Evolutionary conservation across 495 filamentous ascomycete genomes (phyloP).

Genomic region (Penicillium steckii): DNA sequence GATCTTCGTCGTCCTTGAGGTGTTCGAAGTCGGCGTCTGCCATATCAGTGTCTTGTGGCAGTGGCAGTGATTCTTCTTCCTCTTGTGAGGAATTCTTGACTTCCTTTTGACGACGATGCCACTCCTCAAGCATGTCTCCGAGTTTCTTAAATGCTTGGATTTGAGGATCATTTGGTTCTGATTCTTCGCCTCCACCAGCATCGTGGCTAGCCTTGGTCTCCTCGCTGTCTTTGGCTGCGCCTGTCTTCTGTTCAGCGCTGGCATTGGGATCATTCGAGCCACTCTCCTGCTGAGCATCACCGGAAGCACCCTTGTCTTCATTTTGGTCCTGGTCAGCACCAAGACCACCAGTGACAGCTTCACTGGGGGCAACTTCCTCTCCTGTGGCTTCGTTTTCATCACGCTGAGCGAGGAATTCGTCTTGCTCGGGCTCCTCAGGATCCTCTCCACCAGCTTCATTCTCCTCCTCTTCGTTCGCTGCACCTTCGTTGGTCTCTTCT

Average conservation of each 20-base stretch:
- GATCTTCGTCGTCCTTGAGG: slow-evolving; percentile 74
- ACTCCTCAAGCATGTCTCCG: slow-evolving; percentile 88
- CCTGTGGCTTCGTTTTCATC: slow-evolving; percentile 44
- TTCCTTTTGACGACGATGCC: slow-evolving; percentile 80
- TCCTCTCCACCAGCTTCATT: slow-evolving; percentile 54
- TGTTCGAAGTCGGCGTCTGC: slow-evolving; percentile 82
- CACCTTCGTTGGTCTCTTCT: slow-evolving; percentile 35
- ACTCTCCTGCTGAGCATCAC: slow-evolving; percentile 56
- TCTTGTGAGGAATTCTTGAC: slow-evolving; percentile 70
- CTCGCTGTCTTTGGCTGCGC: slow-evolving; percentile 43
- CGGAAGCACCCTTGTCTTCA: slow-evolving; percentile 65
- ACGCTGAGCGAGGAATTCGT: slow-evolving; percentile 42
- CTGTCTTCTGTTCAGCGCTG: slow-evolving; percentile 41
- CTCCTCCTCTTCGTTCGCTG: slow-evolving; percentile 58
- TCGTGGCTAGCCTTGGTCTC: slow-evolving; percentile 44
- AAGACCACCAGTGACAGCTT: slow-evolving; percentile 44
- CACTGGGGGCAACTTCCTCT: slow-evolving; percentile 50
- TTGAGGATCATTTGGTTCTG: slow-evolving; percentile 52
- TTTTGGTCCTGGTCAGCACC: slow-evolving; percentile 49
- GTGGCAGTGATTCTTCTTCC: slow-evolving; percentile 51
- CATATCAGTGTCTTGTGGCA: slow-evolving; percentile 63
- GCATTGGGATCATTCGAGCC: slow-evolving; percentile 46
- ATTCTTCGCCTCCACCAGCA: slow-evolving; percentile 40
- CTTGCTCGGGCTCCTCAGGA: slow-evolving; percentile 40
- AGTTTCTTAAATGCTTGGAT: slow-evolving; percentile 80